Evolutionary conservation across 768 basidiomycete genomes (phyloP).

Genomic region (Tephrocybe rancida): DNA sequence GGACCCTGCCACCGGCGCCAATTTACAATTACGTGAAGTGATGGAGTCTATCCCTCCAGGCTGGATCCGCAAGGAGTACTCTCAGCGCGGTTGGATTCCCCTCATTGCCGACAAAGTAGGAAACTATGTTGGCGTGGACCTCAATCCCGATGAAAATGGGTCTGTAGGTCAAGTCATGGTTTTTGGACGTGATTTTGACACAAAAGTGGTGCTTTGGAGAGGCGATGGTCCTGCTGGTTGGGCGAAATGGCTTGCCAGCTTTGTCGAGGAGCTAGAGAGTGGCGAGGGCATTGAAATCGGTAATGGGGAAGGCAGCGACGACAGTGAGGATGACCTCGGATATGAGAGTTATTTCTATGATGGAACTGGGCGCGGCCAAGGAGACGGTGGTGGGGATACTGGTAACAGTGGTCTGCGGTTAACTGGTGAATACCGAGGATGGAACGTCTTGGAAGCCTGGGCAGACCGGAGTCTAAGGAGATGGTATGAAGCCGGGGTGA

Average conservation of each 20-base stretch:
- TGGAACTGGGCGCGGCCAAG: slow-evolving; percentile 74
- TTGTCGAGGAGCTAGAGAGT: slow-evolving; percentile 90
- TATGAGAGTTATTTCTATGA: slow-evolving; percentile 89
- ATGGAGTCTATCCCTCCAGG: slow-evolving; percentile 91
- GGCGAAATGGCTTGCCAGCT: slow-evolving; percentile 91
- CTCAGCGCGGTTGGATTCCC: slow-evolving; percentile 95
- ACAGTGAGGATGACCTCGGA: slow-evolving; percentile 81
- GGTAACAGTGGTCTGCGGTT: slow-evolving; percentile 73
- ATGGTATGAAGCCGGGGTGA: slow-evolving; percentile 82
- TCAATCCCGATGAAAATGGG: slow-evolving; percentile 82
- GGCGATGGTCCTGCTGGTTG: slow-evolving; percentile 92
- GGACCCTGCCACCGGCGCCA: slow-evolving; percentile 85
- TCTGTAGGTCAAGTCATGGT: slow-evolving; percentile 92
- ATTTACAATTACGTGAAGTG: slow-evolving; percentile 63
- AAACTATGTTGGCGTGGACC: slow-evolving; percentile 95
- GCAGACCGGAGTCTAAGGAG: slow-evolving; percentile 85
- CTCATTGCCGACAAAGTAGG: slow-evolving; percentile 92
- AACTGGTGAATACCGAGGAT: slow-evolving; percentile 86
- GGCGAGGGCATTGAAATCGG: slow-evolving; percentile 90
- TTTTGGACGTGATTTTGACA: slow-evolving; percentile 98
- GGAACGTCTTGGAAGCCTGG: slow-evolving; percentile 93
- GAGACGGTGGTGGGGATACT: slow-evolving; percentile 77
- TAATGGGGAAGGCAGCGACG: slow-evolving; percentile 59
- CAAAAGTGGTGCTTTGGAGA: slow-evolving; percentile 92
- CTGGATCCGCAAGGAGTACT: slow-evolving; percentile 90